These are phyloP conservation scores for Buddleja alternifolia DNA, from an alignment of 257 asterid species.

Conservation along the genomic window DNA sequence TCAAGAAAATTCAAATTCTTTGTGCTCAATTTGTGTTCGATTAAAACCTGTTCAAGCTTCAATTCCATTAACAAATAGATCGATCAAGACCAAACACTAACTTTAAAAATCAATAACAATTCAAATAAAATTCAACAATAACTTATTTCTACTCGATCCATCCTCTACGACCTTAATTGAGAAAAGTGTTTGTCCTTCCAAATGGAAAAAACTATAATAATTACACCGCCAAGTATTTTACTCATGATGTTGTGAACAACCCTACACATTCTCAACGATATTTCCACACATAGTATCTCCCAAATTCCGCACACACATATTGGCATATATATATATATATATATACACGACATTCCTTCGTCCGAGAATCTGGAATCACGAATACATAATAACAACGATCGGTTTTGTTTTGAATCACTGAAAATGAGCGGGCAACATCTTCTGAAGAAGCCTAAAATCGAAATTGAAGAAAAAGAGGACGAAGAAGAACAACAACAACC, in stretches of 20 bases:
- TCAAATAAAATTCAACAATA: too few relatives aligned
- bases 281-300: slow-evolving; percentile 1
- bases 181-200: too few relatives aligned
- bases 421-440: slow-evolving; percentile 39
- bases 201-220: too few relatives aligned
- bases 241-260: not conserved
- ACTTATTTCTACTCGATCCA: too few relatives aligned
- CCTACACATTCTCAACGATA: slow-evolving; percentile 9
- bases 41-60: too few relatives aligned
- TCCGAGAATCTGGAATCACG: slow-evolving; percentile 10
- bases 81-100: too few relatives aligned
- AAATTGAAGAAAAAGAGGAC: slow-evolving; percentile 30
- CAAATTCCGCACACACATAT: not conserved
- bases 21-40: too few relatives aligned
- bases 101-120: too few relatives aligned
- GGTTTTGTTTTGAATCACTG: slow-evolving; percentile 31
- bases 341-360: not conserved
- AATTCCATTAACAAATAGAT: too few relatives aligned
- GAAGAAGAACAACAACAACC: slow-evolving; percentile 12
- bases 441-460: slow-evolving; percentile 53
- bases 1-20: too few relatives aligned
- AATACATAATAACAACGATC: slow-evolving; percentile 12
- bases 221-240: not conserved
- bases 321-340: too few relatives aligned
- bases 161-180: too few relatives aligned